Evolutionary conservation across 352 stramenopile genomes (phyloP).

Genomic region (Achlya hypogyna): DNA sequence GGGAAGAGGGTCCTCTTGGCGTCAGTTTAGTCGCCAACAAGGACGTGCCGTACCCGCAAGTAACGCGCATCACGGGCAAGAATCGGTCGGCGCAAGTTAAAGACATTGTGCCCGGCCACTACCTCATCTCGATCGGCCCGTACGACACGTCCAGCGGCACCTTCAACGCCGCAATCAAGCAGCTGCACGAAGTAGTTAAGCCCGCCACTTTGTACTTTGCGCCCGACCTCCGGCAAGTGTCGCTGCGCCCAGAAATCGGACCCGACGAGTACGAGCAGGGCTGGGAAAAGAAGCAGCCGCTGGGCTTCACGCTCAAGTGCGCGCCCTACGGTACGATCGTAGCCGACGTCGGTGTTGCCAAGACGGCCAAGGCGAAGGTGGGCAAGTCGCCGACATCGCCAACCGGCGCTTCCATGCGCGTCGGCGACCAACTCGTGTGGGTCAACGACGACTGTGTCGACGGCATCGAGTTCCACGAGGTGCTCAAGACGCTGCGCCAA

Average conservation of each 20-base stretch:
- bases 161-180: slow-evolving; percentile 86
- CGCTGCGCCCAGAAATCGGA: slow-evolving; percentile 46
- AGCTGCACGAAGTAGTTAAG: slow-evolving; percentile 80
- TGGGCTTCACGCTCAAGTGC: slow-evolving; percentile 72
- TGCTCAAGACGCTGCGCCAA: slow-evolving; percentile 72
- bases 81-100: slow-evolving; percentile 81
- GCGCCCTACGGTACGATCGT: slow-evolving; percentile 64
- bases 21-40: slow-evolving; percentile 85
- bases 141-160: slow-evolving; percentile 80
- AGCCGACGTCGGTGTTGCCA: slow-evolving; percentile 69
- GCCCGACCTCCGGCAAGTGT: slow-evolving; percentile 71
- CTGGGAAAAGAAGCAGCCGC: slow-evolving; percentile 84
- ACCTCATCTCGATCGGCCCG: slow-evolving; percentile 76
- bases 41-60: slow-evolving; percentile 74
- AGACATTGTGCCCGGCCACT: slow-evolving; percentile 79
- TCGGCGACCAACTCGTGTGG: slow-evolving; percentile 61
- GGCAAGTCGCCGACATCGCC: slow-evolving; percentile 35
- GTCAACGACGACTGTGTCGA: slow-evolving; percentile 77
- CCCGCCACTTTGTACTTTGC: slow-evolving; percentile 78
- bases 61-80: slow-evolving; percentile 82
- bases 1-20: slow-evolving; percentile 72
- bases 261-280: slow-evolving; percentile 79
- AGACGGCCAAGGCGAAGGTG: slow-evolving; percentile 76
- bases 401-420: slow-evolving; percentile 44
- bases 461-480: slow-evolving; percentile 69